A percentile compares a stretch with the other conserved stretches of the same genome.
Conservation (phyloP, 2,329 filamentous ascomycete genomes). For the Fusarium napiforme region DNA sequence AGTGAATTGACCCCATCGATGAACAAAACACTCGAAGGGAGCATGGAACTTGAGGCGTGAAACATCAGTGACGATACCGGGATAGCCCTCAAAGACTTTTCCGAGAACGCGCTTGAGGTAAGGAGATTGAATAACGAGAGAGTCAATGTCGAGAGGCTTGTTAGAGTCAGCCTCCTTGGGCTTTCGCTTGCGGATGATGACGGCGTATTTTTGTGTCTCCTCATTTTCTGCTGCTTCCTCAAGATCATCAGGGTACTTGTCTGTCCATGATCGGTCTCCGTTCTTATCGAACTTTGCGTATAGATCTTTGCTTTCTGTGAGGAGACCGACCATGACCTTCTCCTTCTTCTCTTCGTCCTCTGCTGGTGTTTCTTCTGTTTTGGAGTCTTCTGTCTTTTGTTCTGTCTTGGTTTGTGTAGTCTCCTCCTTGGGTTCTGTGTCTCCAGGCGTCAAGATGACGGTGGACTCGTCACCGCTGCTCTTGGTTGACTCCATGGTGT, state of each 20-base stretch:
- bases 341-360: conserved; percentile 32
- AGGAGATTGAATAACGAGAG: conserved; percentile 72
- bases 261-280: conserved; percentile 65
- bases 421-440: conserved; percentile 29
- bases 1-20: conserved; percentile 67
- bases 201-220: conserved; percentile 69
- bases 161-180: conserved; percentile 66
- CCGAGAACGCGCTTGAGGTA: conserved; percentile 66
- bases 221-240: conserved; percentile 69
- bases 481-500: conserved; percentile 39
- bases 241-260: conserved; percentile 64
- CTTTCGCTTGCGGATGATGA: conserved; percentile 65
- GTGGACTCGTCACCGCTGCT: conserved; percentile 38
- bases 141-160: conserved; percentile 70
- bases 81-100: conserved; percentile 66
- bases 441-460: conserved; percentile 37
- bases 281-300: conserved; percentile 59
- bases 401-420: conserved; percentile 26
- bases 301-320: conserved; percentile 55
- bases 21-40: conserved; percentile 72
- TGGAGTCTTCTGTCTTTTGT: conserved; percentile 9
- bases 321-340: conserved; percentile 48
- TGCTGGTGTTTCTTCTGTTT: conserved; percentile 14
- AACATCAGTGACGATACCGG: conserved; percentile 68
- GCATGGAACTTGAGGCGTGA: conserved; percentile 69